Evolutionary conservation across 2,329 filamentous ascomycete genomes (phyloP).

Genomic region (Pseudogymnoascus destructans): DNA sequence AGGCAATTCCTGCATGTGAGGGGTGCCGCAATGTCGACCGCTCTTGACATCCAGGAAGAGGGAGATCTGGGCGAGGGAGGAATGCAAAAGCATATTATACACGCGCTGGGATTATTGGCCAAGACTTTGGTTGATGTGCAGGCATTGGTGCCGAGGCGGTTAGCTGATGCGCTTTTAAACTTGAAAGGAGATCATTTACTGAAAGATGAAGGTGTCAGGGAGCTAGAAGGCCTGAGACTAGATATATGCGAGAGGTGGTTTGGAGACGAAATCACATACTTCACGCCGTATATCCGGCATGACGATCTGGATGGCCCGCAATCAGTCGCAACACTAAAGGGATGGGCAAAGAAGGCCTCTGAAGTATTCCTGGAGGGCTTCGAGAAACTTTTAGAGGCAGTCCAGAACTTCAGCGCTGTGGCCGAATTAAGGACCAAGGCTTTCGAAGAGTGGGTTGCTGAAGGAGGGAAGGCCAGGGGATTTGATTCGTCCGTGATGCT

Average conservation of each 20-base stretch:
- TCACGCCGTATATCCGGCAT: slow-evolving; percentile 76
- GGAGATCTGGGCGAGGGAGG: slow-evolving; percentile 32
- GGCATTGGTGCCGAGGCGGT: slow-evolving; percentile 55
- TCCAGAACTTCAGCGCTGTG: slow-evolving; percentile 54
- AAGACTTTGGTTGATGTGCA: slow-evolving; percentile 68
- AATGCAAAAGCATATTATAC: slow-evolving; percentile 36
- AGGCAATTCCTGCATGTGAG: slow-evolving; percentile 66
- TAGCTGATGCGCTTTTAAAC: slow-evolving; percentile 54
- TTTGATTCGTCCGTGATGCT: slow-evolving; percentile 57
- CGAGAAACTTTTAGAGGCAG: slow-evolving; percentile 42
- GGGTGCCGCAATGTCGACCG: slow-evolving; percentile 50
- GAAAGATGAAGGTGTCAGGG: slow-evolving; percentile 52
- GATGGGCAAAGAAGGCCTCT: slow-evolving; percentile 51
- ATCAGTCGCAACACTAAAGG: slow-evolving; percentile 45
- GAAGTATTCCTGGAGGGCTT: slow-evolving; percentile 49
- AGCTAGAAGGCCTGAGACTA: slow-evolving; percentile 57
- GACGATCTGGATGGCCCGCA: slow-evolving; percentile 55
- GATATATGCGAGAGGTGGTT: slow-evolving; percentile 73
- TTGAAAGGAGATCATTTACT: slow-evolving; percentile 61
- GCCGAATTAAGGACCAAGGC: slow-evolving; percentile 57
- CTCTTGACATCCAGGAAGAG: slow-evolving; percentile 37
- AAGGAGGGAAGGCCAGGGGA: slow-evolving; percentile 49
- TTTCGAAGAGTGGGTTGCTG: slow-evolving; percentile 62
- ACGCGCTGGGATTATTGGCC: slow-evolving; percentile 58
- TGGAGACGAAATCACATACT: slow-evolving; percentile 67